Evolutionary conservation across 306 rosid genomes (phyloP).

Genomic region (Ammopiptanthus mongolicus): DNA sequence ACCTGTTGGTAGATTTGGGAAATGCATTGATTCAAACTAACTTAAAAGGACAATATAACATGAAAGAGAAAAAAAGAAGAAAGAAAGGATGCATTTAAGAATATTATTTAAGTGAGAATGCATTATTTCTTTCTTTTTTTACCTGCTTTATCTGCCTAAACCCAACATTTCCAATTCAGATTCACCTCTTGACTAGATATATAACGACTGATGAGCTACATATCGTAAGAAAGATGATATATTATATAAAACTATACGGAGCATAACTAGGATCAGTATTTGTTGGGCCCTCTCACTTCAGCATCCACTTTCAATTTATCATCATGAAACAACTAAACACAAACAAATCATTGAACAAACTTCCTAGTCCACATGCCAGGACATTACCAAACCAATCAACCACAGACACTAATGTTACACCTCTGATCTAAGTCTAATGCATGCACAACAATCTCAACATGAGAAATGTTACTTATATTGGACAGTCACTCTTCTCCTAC

Average conservation of each 20-base stretch:
- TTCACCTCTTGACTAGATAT: not conserved
- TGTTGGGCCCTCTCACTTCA: not conserved
- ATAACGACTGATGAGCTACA: not conserved
- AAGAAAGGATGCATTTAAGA: not conserved
- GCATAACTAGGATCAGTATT: not conserved
- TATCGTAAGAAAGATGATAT: not conserved
- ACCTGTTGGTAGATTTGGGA: conserved; percentile 47
- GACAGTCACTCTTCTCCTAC: not conserved
- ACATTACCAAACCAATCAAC: not conserved
- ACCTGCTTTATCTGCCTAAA: not conserved
- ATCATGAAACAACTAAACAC: not conserved
- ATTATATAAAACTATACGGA: not conserved
- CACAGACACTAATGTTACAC: not conserved
- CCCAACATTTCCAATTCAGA: not conserved
- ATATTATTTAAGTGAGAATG: not conserved
- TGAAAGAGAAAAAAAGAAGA: not conserved
- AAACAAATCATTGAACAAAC: not conserved
- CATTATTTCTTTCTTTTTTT: not conserved
- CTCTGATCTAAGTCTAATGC: not conserved
- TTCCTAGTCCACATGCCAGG: not conserved
- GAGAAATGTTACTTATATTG: not conserved
- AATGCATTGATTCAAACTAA: conserved; percentile 13
- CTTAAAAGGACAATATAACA: not conserved
- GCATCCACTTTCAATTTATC: not conserved
- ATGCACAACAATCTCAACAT: not conserved